Base-by-base conservation (phyloP, 2,329 filamentous ascomycete genomes). In the Paecilomyces fulvus region DNA sequence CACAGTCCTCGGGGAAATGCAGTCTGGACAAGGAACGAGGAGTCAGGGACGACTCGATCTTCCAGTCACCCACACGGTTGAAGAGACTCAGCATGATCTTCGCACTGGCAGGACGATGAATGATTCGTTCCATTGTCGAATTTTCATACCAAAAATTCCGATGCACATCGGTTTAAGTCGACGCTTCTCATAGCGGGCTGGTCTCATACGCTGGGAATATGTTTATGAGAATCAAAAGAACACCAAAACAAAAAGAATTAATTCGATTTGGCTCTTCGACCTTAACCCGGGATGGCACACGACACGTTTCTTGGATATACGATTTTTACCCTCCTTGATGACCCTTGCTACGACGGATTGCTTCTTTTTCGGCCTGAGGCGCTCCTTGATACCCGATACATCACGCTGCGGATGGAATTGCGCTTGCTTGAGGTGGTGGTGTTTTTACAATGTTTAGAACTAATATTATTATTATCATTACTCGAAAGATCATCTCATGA, bases 1-100 rank as follows among this genome's bases (percentile, higher is more conserved):
- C 74, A 37, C 62, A 70, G 56, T 70, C 65, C 11, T 74, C 70
- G 23, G 63, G 63, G 49, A 71, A 71, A 56, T 62, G 64, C 51
- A 66, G 61, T 55, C 56, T 69, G 52, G 67, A 70, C 53, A 67
- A 67, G 51, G 58, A 65, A 30, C 59, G 55, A 8, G 11, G 37
- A 17, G 51, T 48, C n/a, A 33, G 54, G 6, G 54, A 58, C 25
- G 52, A 49, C 12, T n/a, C 31, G 21, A 25, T 31, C 3, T 25
- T 21, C 31, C 52, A 30, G 17, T n/a, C 43, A 5, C 23, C 25
- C n/a, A 37, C 52, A 11, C 21, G 52, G 43, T 11, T 53, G 17
- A 54, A 49, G 43, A 54, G 37, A 17, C 48, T 54, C 20, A 25
- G 52, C 14, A 54, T 21, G 37, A 54, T 6, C 21, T 54, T 54